Conservation (phyloP, 805 yeast species). For the Spathaspora hagerdaliae region DNA sequence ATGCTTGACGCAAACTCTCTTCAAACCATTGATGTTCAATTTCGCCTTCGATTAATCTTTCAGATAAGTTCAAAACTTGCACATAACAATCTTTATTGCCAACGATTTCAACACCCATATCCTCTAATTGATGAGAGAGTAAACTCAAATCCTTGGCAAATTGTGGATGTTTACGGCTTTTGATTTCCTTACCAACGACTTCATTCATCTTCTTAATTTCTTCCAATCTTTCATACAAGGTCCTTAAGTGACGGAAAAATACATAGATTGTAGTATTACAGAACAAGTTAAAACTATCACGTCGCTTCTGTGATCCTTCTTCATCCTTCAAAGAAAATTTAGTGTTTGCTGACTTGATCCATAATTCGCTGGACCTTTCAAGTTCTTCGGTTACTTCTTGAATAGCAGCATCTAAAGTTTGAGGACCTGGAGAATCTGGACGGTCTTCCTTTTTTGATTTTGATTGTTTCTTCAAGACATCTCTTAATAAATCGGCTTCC, state of each 20-base stretch:
- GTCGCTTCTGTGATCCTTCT: conserved; percentile 23
- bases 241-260: conserved; percentile 80
- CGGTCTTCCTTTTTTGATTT: conserved; percentile 32
- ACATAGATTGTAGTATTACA: conserved; percentile 86
- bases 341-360: conserved; percentile 37
- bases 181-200: conserved; percentile 70
- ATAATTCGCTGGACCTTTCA: conserved; percentile 37
- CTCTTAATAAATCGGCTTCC: conserved; percentile 53
- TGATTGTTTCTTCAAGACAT: conserved; percentile 55
- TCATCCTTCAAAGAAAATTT: conserved; percentile 27
- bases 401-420: conserved; percentile 28
- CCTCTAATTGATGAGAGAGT: conserved; percentile 74
- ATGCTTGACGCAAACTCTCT: conserved; percentile 92
- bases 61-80: conserved; percentile 74
- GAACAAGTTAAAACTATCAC: conserved; percentile 71
- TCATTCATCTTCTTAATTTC: conserved; percentile 73
- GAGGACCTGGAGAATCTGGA: conserved; percentile 24
- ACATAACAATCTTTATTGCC: conserved; percentile 64
- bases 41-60: conserved; percentile 79
- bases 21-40: conserved; percentile 94
- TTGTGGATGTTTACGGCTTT: conserved; percentile 55
- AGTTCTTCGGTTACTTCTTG: conserved; percentile 25
- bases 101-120: conserved; percentile 69
- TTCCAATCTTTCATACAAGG: conserved; percentile 71
- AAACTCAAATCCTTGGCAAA: conserved; percentile 87